Evolutionary conservation across 768 basidiomycete species (phyloP), one percentile per base, ranked within the genome.

Genomic region (Leccinum obscurum): DNA sequence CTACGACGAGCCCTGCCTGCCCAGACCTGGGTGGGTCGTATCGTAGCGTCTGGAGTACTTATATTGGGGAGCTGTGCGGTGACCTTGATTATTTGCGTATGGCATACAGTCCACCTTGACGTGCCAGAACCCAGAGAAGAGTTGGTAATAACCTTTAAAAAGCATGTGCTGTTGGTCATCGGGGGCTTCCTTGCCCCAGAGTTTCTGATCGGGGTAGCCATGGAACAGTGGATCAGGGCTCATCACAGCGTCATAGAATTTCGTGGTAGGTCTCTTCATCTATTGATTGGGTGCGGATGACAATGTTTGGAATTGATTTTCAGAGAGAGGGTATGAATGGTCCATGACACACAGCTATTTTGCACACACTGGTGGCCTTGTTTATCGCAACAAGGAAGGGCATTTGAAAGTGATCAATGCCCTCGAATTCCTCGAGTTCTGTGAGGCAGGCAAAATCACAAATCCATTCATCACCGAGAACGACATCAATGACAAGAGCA

Each of bases 401-500:
- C 8, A n/a, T 10, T 15, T n/a, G 51, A 52, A 15, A 6, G 28
- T 13, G 17, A 52, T 52, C 6, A n/a, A n/a, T 7, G 30, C 51
- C 13, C 51, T 15, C 24, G 7, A 15, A 52, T 52, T 52, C 8
- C 51, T 52, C 17, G 2, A 26, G 5, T 30, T 52, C n/a, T 52
- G 51, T n/a, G 15, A 52, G n/a, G n/a, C 6, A 4, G 51, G 30
- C 11, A 17, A 32, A 24, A 34, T 52, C 11, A 17, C 14, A 2
- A 52, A 54, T 35, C 58, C 44, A 3, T 3, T 37, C 2, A 22
- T 60, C 14, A 51, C 54, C 4, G 51, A 10, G 26, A 35, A 60
- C 28, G 59, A 60, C 3, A 56, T 58, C 14, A 41, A n/a, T 3
- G 59, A 60, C 24, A 56, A 20, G 51, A 49, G 56, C 46, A 61